Percentiles rank a stretch among this genome's conserved stretches.
Evolutionary conservation across 306 rosid genomes (phyloP).

Genomic region (Geum urbanum): DNA sequence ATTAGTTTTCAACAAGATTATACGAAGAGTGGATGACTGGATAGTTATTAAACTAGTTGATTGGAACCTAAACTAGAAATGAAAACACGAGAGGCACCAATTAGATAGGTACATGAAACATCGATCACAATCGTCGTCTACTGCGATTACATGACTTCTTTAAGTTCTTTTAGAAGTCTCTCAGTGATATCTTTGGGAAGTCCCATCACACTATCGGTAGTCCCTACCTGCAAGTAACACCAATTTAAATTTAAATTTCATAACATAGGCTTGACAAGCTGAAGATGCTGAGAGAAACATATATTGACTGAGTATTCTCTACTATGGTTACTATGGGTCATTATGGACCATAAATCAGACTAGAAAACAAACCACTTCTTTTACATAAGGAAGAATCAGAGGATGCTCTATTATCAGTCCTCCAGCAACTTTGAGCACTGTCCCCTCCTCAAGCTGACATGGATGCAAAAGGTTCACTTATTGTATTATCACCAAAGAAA

Average conservation of each 20-base stretch:
- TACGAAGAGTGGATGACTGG: not conserved
- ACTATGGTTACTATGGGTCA: not conserved
- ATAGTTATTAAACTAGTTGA: not conserved
- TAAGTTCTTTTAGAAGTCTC: conserved; percentile 62
- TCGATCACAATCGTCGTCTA: not conserved
- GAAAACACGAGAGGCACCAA: not conserved
- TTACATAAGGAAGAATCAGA: conserved; percentile 62
- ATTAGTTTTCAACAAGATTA: not conserved
- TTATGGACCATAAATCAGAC: conserved; percentile 22
- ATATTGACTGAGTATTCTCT: not conserved
- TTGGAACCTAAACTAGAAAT: not conserved
- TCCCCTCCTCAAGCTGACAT: conserved; percentile 77
- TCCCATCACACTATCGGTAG: conserved; percentile 96
- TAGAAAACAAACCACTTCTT: conserved; percentile 79
- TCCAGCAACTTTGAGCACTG: conserved; percentile 82
- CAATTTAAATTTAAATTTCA: conserved; percentile 18
- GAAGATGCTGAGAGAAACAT: not conserved
- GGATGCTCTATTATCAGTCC: conserved; percentile 94
- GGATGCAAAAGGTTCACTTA: not conserved
- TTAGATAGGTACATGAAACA: not conserved
- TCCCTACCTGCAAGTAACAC: conserved; percentile 65
- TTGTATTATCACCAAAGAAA: conserved; percentile 8
- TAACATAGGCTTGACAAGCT: not conserved
- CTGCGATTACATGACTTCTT: conserved; percentile 51
- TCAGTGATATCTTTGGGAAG: conserved; percentile 76